These are phyloP conservation scores for Fusarium sp. DNA, from an alignment of 2,329 filamentous ascomycete genomes.

Conservation along the genomic window DNA sequence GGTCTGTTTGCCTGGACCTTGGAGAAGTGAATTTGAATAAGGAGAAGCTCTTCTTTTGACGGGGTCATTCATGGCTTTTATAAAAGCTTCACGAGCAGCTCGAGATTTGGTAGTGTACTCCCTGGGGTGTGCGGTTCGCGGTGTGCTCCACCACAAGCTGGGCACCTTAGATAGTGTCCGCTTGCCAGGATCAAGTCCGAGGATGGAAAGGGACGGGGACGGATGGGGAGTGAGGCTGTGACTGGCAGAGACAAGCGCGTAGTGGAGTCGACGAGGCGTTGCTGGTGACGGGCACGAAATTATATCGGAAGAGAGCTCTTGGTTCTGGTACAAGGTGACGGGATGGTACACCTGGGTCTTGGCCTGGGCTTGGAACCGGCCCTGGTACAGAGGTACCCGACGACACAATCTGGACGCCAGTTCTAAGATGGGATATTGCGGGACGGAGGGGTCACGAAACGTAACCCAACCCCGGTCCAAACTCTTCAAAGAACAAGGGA, in stretches of 20 bases:
- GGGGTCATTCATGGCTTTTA: slow-evolving; percentile 56
- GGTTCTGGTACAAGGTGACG: slow-evolving; percentile 44
- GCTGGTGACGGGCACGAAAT: slow-evolving; percentile 49
- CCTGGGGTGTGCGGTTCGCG: slow-evolving; percentile 39
- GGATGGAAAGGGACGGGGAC: slow-evolving; percentile 42
- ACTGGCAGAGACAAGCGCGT: slow-evolving; percentile 45
- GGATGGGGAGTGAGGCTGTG: slow-evolving; percentile 31
- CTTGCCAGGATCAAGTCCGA: slow-evolving; percentile 43
- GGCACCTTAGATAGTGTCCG: slow-evolving; percentile 44
- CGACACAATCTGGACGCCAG: slow-evolving; percentile 34
- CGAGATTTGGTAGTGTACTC: slow-evolving; percentile 37
- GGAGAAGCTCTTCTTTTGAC: slow-evolving; percentile 52
- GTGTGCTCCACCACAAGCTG: slow-evolving; percentile 43
- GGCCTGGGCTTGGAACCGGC: not conserved
- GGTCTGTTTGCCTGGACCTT: slow-evolving; percentile 54
- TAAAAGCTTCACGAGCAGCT: slow-evolving; percentile 49
- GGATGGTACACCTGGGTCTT: slow-evolving; percentile 30
- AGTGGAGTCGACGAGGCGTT: slow-evolving; percentile 44
- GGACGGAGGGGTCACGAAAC: slow-evolving; percentile 41
- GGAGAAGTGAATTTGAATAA: slow-evolving; percentile 53
- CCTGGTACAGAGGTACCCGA: slow-evolving; percentile 24
- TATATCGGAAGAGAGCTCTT: slow-evolving; percentile 50
- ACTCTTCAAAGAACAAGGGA: slow-evolving; percentile 17
- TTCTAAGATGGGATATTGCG: slow-evolving; percentile 32
- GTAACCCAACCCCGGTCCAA: slow-evolving; percentile 38